Conservation (phyloP, 2,329 filamentous ascomycete species). For the Fusarium sp. region DNA sequence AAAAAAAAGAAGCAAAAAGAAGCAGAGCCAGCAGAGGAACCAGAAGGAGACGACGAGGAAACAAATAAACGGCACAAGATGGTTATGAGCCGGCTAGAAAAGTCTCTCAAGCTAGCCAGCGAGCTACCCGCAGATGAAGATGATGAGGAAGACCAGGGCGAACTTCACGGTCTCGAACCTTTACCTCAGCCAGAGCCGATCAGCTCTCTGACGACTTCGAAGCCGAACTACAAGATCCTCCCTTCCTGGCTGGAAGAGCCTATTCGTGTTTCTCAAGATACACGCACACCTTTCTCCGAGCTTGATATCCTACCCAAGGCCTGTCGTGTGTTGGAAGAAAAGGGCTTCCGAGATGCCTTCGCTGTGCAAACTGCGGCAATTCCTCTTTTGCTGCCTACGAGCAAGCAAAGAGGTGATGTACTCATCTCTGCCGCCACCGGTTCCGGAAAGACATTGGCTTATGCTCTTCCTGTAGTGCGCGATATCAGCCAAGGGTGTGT, state of each 20-base stretch:
- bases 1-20: constrained; percentile 53
- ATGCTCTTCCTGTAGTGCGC: constrained; percentile 86
- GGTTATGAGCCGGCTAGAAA: constrained; percentile 68
- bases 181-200: constrained; percentile 81
- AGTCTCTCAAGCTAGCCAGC: constrained; percentile 65
- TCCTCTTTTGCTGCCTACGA: constrained; percentile 79
- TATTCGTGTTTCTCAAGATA: constrained; percentile 73
- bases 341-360: constrained; percentile 61
- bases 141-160: constrained; percentile 54
- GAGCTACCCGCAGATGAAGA: constrained; percentile 54
- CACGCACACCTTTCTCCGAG: constrained; percentile 70
- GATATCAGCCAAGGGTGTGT: constrained; percentile 75
- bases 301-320: constrained; percentile 74
- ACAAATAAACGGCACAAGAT: constrained; percentile 60
- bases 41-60: constrained; percentile 46
- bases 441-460: constrained; percentile 94
- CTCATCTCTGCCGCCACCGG: constrained; percentile 94
- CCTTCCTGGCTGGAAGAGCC: constrained; percentile 86
- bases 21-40: constrained; percentile 37
- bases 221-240: constrained; percentile 80
- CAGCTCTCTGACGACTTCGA: constrained; percentile 64
- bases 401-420: constrained; percentile 78
- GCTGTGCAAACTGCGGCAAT: constrained; percentile 68
- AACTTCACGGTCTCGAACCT: constrained; percentile 80
- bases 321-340: constrained; percentile 72